A percentile compares a stretch with the other conserved stretches of the same genome.
Evolutionary conservation across 108 stramenopile genomes (phyloP).

Genomic region (Aurantiochytrium sp.): DNA sequence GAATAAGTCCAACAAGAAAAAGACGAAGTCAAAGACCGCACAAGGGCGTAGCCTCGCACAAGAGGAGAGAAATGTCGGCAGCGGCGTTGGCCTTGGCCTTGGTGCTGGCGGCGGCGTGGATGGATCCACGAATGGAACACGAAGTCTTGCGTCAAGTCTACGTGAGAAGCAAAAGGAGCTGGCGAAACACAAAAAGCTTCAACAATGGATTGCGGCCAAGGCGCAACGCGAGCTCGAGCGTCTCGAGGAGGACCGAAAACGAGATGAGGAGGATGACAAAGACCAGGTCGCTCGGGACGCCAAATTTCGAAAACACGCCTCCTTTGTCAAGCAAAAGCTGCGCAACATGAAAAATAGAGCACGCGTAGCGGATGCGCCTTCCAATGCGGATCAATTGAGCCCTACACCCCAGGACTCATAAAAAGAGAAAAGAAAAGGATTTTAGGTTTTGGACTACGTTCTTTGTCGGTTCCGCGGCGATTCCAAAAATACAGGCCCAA

Average conservation of each 20-base stretch:
- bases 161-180: conserved; percentile 25
- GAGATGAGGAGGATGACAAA: not conserved
- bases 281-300: not conserved
- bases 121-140: too few relatives aligned
- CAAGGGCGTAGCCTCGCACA: too few relatives aligned
- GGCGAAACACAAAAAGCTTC: conserved; percentile 44
- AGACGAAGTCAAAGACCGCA: not conserved
- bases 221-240: conserved; percentile 32
- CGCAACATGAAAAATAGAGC: not conserved
- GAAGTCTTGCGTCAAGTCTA: not conserved
- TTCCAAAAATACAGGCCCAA: too few relatives aligned
- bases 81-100: not conserved
- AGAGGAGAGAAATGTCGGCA: not conserved
- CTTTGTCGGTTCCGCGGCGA: too few relatives aligned
- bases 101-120: not conserved
- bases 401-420: not conserved
- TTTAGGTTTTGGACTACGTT: too few relatives aligned
- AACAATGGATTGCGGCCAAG: conserved; percentile 47
- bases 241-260: conserved; percentile 16
- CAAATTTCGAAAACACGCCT: not conserved
- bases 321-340: not conserved
- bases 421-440: not conserved
- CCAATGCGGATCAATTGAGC: not conserved
- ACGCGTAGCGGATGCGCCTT: not conserved
- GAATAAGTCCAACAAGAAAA: not conserved